Evolutionary conservation across 345 rosid species (phyloP), one percentile per base, ranked within the genome.

Genomic region (Eucalyptus cloeziana): DNA sequence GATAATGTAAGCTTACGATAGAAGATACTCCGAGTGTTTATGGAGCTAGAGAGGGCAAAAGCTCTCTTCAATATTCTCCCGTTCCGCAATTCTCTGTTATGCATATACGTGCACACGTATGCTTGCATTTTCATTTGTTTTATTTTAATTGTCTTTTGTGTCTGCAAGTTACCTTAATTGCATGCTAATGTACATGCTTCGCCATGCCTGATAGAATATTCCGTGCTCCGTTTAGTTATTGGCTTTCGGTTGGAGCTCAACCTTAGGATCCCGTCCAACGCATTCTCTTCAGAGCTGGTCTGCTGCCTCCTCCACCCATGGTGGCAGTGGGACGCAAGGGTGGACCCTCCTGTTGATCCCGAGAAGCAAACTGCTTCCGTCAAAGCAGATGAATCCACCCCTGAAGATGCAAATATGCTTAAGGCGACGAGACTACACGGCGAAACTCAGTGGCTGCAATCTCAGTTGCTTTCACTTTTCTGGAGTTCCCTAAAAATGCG

Each of bases 241-340:
- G 99, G 99, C 90, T 97, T 86, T 97, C 99, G 24, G 99, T 94
- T 67, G 99, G 99, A 90, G 99, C 98, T 86, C 98, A 96, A 93
- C 94, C 99, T 89, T 96, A 98, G 52, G 96, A 97, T 25, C 99
- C 97, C 4, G 96, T 96, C 87, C 95, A 96, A 83, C 95, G 93
- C 67, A 93, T 96, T 85, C 96, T 97, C 49, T 97, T 95, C 92
- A 93, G 99, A 91, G 95, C 99, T 27, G 98, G 99, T 50, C 21
- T 98, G 85, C 94, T 97, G n/a, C 98, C 99, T n/a, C 98, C 99
- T 27, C 97, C 97, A 10, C 98, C 98, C 56, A 94, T 95, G 98
- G 90, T 94, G 50, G 98, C 94, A 86, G 92, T 94, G 97, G 97
- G 94, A 86, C 97, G 94, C 87, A 97, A 97, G 92, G 96, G 99